These are phyloP conservation scores for Sanghuangporus baumii DNA, from an alignment of 1,284 basidiomycete genomes.

Conservation along the genomic window DNA sequence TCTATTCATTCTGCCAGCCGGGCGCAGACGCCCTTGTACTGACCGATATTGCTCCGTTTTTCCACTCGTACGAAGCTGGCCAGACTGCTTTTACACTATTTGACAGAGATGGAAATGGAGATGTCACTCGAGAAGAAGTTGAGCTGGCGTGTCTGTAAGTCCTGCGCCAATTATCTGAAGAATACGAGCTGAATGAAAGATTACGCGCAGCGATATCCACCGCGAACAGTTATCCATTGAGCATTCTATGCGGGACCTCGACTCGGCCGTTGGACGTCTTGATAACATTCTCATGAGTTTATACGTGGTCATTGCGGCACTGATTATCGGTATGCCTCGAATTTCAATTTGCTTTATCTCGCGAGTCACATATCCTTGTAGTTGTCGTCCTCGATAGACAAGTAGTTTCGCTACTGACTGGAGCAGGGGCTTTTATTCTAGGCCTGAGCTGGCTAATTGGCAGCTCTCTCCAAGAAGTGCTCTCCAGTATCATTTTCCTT, in stretches of 20 bases:
- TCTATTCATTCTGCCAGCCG: slow-evolving; percentile 77
- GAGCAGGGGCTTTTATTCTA: slow-evolving; percentile 78
- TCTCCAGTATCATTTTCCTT: slow-evolving; percentile 79
- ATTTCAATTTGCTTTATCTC: slow-evolving; percentile 24
- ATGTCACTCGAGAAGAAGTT: slow-evolving; percentile 69
- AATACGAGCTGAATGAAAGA: neutral
- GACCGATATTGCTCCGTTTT: slow-evolving; percentile 72
- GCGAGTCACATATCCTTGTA: slow-evolving; percentile 13
- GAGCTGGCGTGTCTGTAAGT: slow-evolving; percentile 69
- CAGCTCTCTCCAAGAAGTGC: slow-evolving; percentile 58
- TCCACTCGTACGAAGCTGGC: slow-evolving; percentile 63
- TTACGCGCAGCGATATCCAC: slow-evolving; percentile 59
- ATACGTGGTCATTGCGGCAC: slow-evolving; percentile 59
- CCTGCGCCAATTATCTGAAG: neutral
- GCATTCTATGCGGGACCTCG: slow-evolving; percentile 86
- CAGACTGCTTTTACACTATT: slow-evolving; percentile 67
- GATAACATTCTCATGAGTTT: slow-evolving; percentile 71
- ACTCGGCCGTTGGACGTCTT: slow-evolving; percentile 80
- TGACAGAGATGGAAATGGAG: slow-evolving; percentile 82
- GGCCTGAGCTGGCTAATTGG: slow-evolving; percentile 90
- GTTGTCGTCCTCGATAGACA: slow-evolving; percentile 49
- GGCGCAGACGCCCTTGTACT: slow-evolving; percentile 57
- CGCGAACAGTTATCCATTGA: slow-evolving; percentile 82
- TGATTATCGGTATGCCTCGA: slow-evolving; percentile 66
- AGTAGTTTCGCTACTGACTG: slow-evolving; percentile 70